These are phyloP conservation scores for Boletellus sp. DNA, from an alignment of 1,284 basidiomycete species.

Conservation along the genomic window DNA sequence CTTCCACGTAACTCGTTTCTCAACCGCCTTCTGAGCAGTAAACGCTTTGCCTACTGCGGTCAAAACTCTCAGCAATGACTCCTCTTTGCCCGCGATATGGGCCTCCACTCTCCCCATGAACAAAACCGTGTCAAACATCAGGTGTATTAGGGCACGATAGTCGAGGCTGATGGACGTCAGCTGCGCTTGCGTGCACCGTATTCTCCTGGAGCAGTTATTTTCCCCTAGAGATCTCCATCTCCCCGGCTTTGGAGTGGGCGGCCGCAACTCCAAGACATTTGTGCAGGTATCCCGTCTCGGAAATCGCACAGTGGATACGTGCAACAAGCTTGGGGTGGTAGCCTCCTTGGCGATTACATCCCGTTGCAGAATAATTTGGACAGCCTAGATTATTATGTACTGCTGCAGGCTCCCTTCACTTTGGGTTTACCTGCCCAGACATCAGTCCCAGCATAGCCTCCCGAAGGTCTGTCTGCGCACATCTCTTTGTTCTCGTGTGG, in stretches of 20 bases:
- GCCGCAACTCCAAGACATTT: slow-evolving; percentile 62
- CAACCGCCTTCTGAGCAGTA: too few species aligned
- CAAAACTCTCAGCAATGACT: slow-evolving; percentile 56
- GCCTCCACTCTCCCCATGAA: slow-evolving; percentile 66
- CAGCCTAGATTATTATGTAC: too few species aligned
- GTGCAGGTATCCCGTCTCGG: slow-evolving; percentile 56
- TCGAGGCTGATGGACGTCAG: slow-evolving; percentile 56
- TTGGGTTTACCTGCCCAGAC: too few species aligned
- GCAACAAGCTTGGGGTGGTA: too few species aligned
- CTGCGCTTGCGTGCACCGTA: slow-evolving; percentile 59
- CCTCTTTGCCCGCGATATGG: slow-evolving; percentile 44
- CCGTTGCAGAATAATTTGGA: too few species aligned
- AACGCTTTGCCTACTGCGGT: slow-evolving; percentile 75
- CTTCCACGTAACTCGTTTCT: slow-evolving; percentile 83
- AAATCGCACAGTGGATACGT: slow-evolving; percentile 64
- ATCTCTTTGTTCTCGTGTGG: too few species aligned
- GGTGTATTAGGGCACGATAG: slow-evolving; percentile 64
- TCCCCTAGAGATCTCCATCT: slow-evolving; percentile 49
- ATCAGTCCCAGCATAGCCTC: too few species aligned
- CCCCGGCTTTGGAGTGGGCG: slow-evolving; percentile 56
- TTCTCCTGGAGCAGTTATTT: slow-evolving; percentile 49
- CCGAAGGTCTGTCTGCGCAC: too few species aligned
- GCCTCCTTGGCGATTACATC: too few species aligned
- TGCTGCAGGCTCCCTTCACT: too few species aligned
- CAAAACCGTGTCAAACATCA: slow-evolving; percentile 55